Base-by-base conservation (phyloP, 2,329 filamentous ascomycete species). In the Purpureocillium lavendulum region DNA sequence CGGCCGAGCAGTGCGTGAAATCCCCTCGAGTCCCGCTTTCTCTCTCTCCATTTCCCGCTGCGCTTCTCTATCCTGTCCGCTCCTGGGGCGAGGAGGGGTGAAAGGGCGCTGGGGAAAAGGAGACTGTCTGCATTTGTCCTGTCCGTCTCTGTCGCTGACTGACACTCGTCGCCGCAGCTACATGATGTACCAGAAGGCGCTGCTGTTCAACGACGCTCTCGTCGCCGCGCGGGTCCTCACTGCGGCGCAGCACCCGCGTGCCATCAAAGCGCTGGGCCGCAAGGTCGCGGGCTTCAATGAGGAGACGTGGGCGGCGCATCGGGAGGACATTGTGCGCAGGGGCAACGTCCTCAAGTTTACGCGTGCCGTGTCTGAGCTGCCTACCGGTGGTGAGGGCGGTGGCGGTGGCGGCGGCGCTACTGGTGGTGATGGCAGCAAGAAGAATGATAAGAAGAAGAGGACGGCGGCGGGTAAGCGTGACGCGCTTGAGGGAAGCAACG, bases 301-400 rank as follows among this genome's bases (percentile, higher is more conserved):
- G 1, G 45, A 48, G 3, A 54, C 60, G 0, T 84, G 80, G 80
- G 53, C 68, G 28, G 46, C 55, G 24, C 51, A 75, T 41, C 69
- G 77, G 34, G 58, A 64, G 31, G 48, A 54, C 2, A 72, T 85
- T 36, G 81, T 84, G 0, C 64, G 66, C 28, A 62, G 71, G 13
- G 79, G 73, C 3, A 82, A 70, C 39, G 64, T 67, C 36, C 65
- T 70, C 49, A 84, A 84, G 51, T 83, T 83, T 48, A 74, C 68
- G 4, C 49, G 46, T 12, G 60, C 63, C n/a, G 51, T 64, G 4
- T 45, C 53, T 0, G 55, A 57, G 35, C 21, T 26, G 21, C 10
- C 21, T 10, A 26, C 5, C 6, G 10, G 21, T 26, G 21, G 21
- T 10, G 49, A 48, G 3, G 57, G 54, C 1, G 51, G 54, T 30